A percentile compares a stretch with the other conserved stretches of the same genome.
These are phyloP conservation scores for Isochrysis galbana DNA, from an alignment of 78 protist species.

Conservation along the genomic window DNA sequence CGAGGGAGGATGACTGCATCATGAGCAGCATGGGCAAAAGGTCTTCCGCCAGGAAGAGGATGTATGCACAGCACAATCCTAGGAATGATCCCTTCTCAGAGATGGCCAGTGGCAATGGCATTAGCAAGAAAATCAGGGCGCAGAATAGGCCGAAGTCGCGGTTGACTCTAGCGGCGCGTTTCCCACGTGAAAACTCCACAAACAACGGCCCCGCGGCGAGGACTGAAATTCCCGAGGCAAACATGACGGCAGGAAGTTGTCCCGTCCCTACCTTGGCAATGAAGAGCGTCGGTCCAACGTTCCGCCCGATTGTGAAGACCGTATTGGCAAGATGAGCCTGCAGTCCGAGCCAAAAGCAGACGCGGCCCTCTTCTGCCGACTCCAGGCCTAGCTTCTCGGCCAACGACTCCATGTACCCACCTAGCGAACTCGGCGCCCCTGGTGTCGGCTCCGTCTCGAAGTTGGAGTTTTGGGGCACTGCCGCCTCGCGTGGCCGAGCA, in stretches of 20 bases:
- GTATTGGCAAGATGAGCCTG: not conserved
- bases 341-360: not conserved
- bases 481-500: too few relatives aligned
- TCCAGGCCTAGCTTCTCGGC: not conserved
- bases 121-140: not conserved
- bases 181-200: not conserved
- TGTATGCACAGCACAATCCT: not conserved
- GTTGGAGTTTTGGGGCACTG: too few relatives aligned
- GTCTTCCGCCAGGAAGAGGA: not conserved
- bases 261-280: not conserved
- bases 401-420: not conserved
- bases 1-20: conserved; percentile 19
- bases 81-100: not conserved
- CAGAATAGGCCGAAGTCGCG: not conserved
- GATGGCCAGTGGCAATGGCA: not conserved
- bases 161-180: not conserved
- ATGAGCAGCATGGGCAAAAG: not conserved
- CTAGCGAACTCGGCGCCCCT: too few relatives aligned
- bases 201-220: not conserved
- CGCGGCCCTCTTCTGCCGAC: not conserved
- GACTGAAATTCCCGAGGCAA: not conserved
- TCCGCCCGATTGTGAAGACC: not conserved
- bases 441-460: too few relatives aligned
- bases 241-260: not conserved
- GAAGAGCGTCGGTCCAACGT: not conserved